These are phyloP conservation scores for Candida incommunis DNA, from an alignment of 805 yeast genomes.

Conservation along the genomic window DNA sequence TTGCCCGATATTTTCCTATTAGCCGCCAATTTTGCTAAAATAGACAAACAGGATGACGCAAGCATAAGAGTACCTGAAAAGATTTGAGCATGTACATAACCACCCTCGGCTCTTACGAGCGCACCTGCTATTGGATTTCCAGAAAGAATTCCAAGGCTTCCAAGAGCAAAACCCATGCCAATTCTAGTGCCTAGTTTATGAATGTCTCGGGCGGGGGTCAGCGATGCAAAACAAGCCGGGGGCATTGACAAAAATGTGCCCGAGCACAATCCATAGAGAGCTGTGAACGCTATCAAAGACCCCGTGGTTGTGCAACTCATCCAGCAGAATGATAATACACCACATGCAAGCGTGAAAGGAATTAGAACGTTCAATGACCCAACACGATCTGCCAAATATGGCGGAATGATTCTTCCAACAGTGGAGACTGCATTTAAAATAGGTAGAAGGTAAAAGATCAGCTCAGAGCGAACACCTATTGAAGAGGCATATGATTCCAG, in stretches of 20 bases:
- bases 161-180: conserved; percentile 38
- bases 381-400: conserved; percentile 29
- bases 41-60: not conserved
- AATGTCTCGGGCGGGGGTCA: conserved; percentile 14
- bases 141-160: not conserved
- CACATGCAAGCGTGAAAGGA: conserved; percentile 18
- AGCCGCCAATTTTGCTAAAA: not conserved
- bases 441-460: conserved; percentile 19
- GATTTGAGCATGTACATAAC: not conserved
- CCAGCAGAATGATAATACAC: conserved; percentile 23
- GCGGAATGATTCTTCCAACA: conserved; percentile 37
- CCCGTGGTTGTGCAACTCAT: conserved; percentile 17
- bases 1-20: not conserved
- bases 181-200: conserved; percentile 26
- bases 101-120: not conserved
- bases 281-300: conserved; percentile 18
- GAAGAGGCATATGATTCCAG: conserved; percentile 19
- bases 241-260: conserved; percentile 21
- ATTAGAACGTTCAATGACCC: conserved; percentile 32
- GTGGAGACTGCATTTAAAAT: conserved; percentile 25
- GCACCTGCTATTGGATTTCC: not conserved
- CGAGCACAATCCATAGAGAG: conserved; percentile 19
- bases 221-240: conserved; percentile 19
- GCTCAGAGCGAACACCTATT: conserved; percentile 10
- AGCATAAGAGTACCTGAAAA: not conserved